Evolutionary conservation across 331 rosid genomes (phyloP).

Genomic region (Cydonia oblonga): DNA sequence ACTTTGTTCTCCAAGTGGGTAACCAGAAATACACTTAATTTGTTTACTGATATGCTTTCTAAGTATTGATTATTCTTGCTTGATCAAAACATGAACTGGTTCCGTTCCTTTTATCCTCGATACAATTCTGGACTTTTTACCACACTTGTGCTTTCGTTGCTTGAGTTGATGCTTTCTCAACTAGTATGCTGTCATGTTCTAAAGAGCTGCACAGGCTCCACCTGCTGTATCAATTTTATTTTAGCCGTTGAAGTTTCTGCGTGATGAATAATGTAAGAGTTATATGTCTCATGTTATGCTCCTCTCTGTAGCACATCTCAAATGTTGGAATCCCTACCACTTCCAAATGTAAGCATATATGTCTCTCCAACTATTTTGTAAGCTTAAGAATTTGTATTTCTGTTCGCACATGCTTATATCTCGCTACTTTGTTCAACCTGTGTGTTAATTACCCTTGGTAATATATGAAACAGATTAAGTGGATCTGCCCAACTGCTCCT

Average conservation of each 20-base stretch:
- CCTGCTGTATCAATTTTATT: neutral
- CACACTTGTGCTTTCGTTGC: conserved; percentile 2
- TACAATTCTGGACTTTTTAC: neutral
- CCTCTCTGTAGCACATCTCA: conserved; percentile 66
- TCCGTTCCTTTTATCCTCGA: conserved; percentile 15
- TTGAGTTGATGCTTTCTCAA: neutral
- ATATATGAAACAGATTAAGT: conserved; percentile 55
- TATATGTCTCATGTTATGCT: conserved; percentile 25
- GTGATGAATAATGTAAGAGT: neutral
- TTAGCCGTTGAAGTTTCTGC: neutral
- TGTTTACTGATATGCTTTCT: conserved; percentile 22
- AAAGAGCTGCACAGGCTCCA: neutral
- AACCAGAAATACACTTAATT: conserved; percentile 18
- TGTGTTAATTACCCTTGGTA: neutral
- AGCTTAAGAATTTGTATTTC: conserved; percentile 13
- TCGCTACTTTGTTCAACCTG: neutral
- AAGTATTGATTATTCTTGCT: neutral
- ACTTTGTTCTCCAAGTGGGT: conserved; percentile 19
- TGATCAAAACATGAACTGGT: neutral
- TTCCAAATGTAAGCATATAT: conserved; percentile 63
- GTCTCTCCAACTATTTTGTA: conserved; percentile 10
- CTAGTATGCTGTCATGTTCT: neutral
- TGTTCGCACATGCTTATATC: neutral
- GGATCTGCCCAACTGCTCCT: conserved; percentile 98
- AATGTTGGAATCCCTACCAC: conserved; percentile 75